Conservation (phyloP, 352 stramenopile genomes). For the Globisporangium spinosum region DNA sequence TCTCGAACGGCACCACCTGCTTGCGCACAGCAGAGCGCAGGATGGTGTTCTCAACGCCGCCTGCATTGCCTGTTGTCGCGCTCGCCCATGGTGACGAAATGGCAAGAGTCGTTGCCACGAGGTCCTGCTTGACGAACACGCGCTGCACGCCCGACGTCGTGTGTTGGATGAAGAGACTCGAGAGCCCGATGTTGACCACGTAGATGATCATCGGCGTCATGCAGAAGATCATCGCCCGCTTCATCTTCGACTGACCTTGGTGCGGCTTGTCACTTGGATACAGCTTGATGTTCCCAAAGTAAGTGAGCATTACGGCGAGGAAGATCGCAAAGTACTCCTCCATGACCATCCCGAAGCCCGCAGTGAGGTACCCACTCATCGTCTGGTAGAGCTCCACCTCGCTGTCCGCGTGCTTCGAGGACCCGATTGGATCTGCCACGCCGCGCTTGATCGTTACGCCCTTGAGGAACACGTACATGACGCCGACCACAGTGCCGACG, state of each 20-base stretch:
- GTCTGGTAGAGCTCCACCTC: neutral
- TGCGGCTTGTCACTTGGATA: neutral
- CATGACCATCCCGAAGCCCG: neutral
- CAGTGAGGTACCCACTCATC: neutral
- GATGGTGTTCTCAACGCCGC: neutral
- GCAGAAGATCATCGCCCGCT: neutral
- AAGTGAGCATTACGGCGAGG: neutral
- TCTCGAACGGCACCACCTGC: neutral
- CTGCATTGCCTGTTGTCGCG: neutral
- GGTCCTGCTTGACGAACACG: neutral
- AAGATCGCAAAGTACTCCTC: neutral
- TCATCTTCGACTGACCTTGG: neutral
- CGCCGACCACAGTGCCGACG: neutral
- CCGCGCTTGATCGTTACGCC: neutral
- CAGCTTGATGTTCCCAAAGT: neutral
- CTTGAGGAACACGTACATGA: neutral
- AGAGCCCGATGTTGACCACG: neutral
- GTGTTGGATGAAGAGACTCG: neutral
- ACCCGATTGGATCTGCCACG: neutral
- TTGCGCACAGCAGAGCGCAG: neutral
- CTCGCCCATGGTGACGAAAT: neutral
- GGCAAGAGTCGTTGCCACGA: neutral
- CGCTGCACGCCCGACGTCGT: neutral
- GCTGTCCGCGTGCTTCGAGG: neutral
- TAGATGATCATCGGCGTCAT: neutral